These are phyloP conservation scores for Lasiosphaeriaceae sp. DNA, from an alignment of 495 filamentous ascomycete species.

Conservation along the genomic window DNA sequence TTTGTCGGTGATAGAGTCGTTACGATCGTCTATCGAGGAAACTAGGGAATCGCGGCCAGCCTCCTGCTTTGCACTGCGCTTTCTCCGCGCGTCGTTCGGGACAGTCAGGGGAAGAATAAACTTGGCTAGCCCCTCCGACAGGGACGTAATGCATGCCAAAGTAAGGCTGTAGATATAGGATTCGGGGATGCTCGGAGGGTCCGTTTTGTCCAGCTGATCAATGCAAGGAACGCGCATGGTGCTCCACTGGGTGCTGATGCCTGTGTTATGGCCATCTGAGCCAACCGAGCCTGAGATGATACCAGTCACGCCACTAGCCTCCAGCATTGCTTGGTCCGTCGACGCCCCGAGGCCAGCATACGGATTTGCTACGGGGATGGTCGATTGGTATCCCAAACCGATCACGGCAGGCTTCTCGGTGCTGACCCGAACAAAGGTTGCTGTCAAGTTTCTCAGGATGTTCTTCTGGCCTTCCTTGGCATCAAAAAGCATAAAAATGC, in stretches of 20 bases:
- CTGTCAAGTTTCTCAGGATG: conserved; percentile 76
- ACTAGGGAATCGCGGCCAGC: conserved; percentile 41
- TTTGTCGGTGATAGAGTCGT: conserved; percentile 27
- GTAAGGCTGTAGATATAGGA: conserved; percentile 92
- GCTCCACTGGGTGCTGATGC: conserved; percentile 90
- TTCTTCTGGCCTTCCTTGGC: conserved; percentile 65
- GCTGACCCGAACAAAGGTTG: conserved; percentile 79
- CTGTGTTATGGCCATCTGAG: conserved; percentile 60
- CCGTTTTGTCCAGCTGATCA: conserved; percentile 89
- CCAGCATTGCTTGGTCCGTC: conserved; percentile 78
- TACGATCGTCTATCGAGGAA: conserved; percentile 30
- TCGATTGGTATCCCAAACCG: conserved; percentile 81
- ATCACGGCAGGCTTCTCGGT: conserved; percentile 86
- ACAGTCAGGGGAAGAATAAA: conserved; percentile 88
- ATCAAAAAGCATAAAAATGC: conserved; percentile 80
- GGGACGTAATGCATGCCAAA: conserved; percentile 76
- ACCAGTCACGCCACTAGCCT: conserved; percentile 82
- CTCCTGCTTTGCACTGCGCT: conserved; percentile 42
- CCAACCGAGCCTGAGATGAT: conserved; percentile 77
- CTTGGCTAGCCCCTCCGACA: conserved; percentile 89
- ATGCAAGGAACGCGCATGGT: conserved; percentile 81
- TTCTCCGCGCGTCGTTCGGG: conserved; percentile 55
- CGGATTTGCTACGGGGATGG: conserved; percentile 56
- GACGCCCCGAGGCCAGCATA: conserved; percentile 35
- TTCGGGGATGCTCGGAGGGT: conserved; percentile 77